Base-by-base conservation (phyloP, 768 basidiomycete genomes). In the Antrodiella citrinella region DNA sequence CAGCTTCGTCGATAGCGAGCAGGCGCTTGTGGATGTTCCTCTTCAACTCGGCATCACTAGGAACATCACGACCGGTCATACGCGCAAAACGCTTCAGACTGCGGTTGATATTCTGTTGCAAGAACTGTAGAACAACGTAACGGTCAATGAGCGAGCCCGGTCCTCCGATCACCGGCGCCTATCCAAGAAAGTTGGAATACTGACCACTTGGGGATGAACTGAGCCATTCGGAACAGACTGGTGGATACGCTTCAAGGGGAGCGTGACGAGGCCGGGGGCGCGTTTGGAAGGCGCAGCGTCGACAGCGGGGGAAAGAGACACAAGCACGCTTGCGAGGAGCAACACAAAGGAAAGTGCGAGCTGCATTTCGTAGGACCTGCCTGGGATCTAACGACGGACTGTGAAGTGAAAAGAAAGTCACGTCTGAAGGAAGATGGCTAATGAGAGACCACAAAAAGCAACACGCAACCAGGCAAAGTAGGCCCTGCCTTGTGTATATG, bases 21-120 rank as follows among this genome's bases (percentile, higher is more conserved):
- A 75, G 49, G 39, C 75, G 72, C 54, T 72, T 69, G 49, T 67
- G 59, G 39, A 82, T 61, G 51, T 69, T 73, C 5, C 56, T 66
- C 35, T 68, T 64, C 47, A 86, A 73, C 13, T 73, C 69, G 21
- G 69, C 67, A 12, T 68, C 68, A 19, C 76, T 69, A 4, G 82
- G 82, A 5, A 61, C 72, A 19, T 67, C 66, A 35, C 75, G 77
- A 12, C 83, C 79, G 3, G 77, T 78, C 80, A 89, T 84, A 45
- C 75, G 80, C 5, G 86, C 84, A 46, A 81, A 73, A 47, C 86
- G 83, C 50, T 72, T 74, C 48, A 77, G 67, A 47, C 75, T 72
- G 45, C 78, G 81, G 64, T 87, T 89, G 54, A 84, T 75, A 58
- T 81, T 73, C 64, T 84, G 86, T 63, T 88, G 85, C 26, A 82